Evolutionary conservation across 257 asterid genomes (phyloP), one percentile per base, ranked within the genome.

Genomic region (Salvia hispanica): DNA sequence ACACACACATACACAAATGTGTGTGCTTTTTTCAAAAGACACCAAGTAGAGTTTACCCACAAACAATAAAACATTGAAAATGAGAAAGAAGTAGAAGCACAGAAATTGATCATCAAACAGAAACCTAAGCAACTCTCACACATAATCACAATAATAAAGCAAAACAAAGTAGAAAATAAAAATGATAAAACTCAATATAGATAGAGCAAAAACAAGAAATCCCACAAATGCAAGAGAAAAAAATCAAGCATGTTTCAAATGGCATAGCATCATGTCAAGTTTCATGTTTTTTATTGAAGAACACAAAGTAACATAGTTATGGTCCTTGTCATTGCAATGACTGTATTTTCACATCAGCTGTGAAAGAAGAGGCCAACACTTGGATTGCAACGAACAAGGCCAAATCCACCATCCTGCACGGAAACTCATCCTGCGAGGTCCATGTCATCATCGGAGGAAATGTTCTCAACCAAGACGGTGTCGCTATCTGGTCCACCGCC

Each of bases 391-490:
- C 10, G 4, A 58, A 64, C 73, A 62, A 45, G 77, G 65, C 59
- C 52, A 14, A 12, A 58, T 67, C 5, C 21, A 4, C n/a, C 13
- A 7, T 25, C 31, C 11, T n/a, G 14, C 50, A 61, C 5, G 28
- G 46, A 42, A 40, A 8, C 60, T 72, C 77, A 77, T 18, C 81
- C 79, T 58, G 67, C 42, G 46, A 79, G 71, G 55, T 86, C 87
- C 80, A 78, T 78, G 46, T 79, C 86, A 62, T 86, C 92, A 36
- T 80, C 84, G 10, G 72, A 47, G 6, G 45, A 40, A 6, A 14
- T 11, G 36, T 69, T 48, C 14, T 55, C 37, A 12, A 54, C 63
- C 71, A 28, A 14, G 15, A 5, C 31, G 31, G 39, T 58, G 58
- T 62, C 77, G 44, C 48, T 15, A 39, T 48, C 73, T 59, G 77